Conservation (phyloP, 768 basidiomycete species). For the Guyanaporus albipodus region DNA sequence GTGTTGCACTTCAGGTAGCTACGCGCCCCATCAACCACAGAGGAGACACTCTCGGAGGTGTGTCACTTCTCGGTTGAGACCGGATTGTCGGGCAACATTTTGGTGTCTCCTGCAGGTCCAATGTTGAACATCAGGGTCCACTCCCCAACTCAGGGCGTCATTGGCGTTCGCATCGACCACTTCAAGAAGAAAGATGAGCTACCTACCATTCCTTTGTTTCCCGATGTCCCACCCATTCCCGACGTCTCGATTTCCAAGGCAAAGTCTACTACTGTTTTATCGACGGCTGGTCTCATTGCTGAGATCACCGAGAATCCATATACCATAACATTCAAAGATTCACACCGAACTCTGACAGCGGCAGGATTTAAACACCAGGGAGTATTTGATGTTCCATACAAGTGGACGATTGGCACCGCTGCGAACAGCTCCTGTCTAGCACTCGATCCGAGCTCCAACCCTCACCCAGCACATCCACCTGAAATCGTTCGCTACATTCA, state of each 20-base stretch:
- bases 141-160: slow-evolving; percentile 51
- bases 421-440: slow-evolving; percentile 55
- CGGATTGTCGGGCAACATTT: neutral
- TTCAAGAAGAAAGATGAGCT: slow-evolving; percentile 42
- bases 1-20: slow-evolving; percentile 56
- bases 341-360: slow-evolving; percentile 17
- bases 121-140: slow-evolving; percentile 41
- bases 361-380: slow-evolving; percentile 55
- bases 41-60: slow-evolving; percentile 60
- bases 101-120: slow-evolving; percentile 6
- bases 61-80: slow-evolving; percentile 5
- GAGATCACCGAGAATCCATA: slow-evolving; percentile 59
- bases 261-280: slow-evolving; percentile 30
- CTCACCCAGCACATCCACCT: slow-evolving; percentile 41
- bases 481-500: slow-evolving; percentile 44
- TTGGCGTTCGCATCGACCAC: slow-evolving; percentile 55
- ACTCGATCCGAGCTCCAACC: slow-evolving; percentile 57
- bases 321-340: slow-evolving; percentile 58
- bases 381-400: slow-evolving; percentile 51
- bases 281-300: slow-evolving; percentile 46
- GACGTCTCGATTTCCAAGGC: slow-evolving; percentile 35
- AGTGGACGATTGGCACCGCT: slow-evolving; percentile 48
- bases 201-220: slow-evolving; percentile 57
- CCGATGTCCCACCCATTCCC: slow-evolving; percentile 49
- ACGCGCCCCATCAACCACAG: slow-evolving; percentile 59